Evolutionary conservation across 1,284 basidiomycete genomes (phyloP).

Genomic region (Mycosarcoma mackinlayi): DNA sequence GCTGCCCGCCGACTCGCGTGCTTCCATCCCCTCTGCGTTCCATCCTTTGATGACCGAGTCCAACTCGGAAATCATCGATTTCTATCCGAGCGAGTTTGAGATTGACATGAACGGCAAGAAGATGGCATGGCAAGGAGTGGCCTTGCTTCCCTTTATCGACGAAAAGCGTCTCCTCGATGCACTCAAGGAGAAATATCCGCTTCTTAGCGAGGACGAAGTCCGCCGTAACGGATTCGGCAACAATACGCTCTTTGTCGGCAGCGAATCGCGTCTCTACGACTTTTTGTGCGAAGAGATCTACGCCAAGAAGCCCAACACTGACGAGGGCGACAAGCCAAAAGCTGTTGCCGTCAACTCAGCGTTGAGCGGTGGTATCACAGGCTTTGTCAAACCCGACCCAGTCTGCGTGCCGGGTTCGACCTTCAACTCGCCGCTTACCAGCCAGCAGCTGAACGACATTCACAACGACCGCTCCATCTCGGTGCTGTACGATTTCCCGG

Average conservation of each 20-base stretch:
- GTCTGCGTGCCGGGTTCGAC: conserved; percentile 91
- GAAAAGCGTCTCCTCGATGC: conserved; percentile 77
- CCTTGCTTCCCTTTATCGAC: conserved; percentile 95
- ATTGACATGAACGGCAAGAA: conserved; percentile 99
- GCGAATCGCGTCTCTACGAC: conserved; percentile 85
- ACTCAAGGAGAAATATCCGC: conserved; percentile 79
- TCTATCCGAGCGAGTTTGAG: conserved; percentile 91
- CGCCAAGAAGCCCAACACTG: conserved; percentile 73
- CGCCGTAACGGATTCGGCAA: conserved; percentile 86
- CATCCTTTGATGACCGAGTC: conserved; percentile 88
- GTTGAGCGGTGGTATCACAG: conserved; percentile 82
- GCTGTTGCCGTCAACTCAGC: conserved; percentile 75
- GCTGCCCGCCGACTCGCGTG: conserved; percentile 89
- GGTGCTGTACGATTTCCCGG: conserved; percentile 88
- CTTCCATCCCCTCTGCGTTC: conserved; percentile 87
- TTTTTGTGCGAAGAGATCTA: conserved; percentile 84
- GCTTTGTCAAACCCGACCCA: conserved; percentile 83
- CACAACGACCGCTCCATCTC: conserved; percentile 86
- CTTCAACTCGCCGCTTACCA: conserved; percentile 79
- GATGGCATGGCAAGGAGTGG: conserved; percentile 99
- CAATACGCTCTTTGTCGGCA: conserved; percentile 84
- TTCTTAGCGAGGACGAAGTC: conserved; percentile 83
- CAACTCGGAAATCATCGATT: conserved; percentile 93
- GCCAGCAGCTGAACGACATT: conserved; percentile 75
- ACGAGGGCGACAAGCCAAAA: conserved; percentile 12